Percentiles rank a stretch among this genome's conserved stretches.
These are phyloP conservation scores for Holtermannia corniformis DNA, from an alignment of 768 basidiomycete species.

Conservation along the genomic window DNA sequence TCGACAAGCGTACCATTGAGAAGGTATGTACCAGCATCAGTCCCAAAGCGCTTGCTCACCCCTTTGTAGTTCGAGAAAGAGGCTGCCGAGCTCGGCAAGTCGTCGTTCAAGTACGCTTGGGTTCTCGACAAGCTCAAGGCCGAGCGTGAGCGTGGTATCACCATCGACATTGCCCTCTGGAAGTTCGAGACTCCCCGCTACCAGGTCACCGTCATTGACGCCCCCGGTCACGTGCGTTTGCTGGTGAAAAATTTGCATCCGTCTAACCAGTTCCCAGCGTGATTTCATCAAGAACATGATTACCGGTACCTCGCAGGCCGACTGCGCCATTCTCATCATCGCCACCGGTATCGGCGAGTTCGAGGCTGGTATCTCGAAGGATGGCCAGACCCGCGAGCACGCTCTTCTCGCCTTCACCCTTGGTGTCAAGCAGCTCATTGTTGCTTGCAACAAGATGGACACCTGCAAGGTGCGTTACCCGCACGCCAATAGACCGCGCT, in stretches of 20 bases:
- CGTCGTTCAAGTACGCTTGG: constrained; percentile 63
- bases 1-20: constrained; percentile 66
- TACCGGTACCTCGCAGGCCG: constrained; percentile 99
- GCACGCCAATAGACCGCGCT: not conserved
- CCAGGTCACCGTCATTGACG: constrained; percentile 88
- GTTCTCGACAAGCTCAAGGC: constrained; percentile 99
- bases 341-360: constrained; percentile 99
- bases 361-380: constrained; percentile 99
- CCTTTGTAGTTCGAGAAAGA: constrained; percentile 99
- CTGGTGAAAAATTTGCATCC: not conserved
- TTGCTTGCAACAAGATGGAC: constrained; percentile 96
- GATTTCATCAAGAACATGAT: constrained; percentile 99
- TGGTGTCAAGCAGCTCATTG: constrained; percentile 99
- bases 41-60: too few species aligned
- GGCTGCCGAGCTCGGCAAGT: constrained; percentile 99
- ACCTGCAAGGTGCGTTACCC: constrained; percentile 73
- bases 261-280: constrained; percentile 51
- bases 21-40: too few species aligned
- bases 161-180: constrained; percentile 99
- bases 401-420: constrained; percentile 99
- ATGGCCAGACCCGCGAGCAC: constrained; percentile 99
- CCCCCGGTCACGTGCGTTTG: constrained; percentile 80
- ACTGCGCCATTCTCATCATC: constrained; percentile 99
- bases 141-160: constrained; percentile 99
- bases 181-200: constrained; percentile 99